These are phyloP conservation scores for Brassica balearica DNA, from an alignment of 441 rosid species.

Conservation along the genomic window DNA sequence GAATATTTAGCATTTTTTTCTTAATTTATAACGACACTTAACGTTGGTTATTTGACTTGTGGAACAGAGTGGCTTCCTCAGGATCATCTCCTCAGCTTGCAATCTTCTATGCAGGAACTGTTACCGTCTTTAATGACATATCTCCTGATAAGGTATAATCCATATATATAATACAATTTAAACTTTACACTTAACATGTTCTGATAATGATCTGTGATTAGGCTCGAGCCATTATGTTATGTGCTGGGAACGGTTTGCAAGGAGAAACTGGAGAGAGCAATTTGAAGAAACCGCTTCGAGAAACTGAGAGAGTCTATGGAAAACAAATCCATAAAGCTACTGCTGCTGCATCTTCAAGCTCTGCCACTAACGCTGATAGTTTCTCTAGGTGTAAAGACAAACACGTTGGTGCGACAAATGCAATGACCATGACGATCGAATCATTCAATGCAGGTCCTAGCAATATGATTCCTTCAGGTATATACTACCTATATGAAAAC, in stretches of 20 bases:
- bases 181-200: neutral
- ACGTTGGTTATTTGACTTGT: constrained; percentile 4
- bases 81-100: constrained; percentile 57
- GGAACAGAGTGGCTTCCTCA: constrained; percentile 32
- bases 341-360: constrained; percentile 61
- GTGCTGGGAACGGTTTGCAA: constrained; percentile 62
- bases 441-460: constrained; percentile 42
- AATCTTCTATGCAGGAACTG: constrained; percentile 70
- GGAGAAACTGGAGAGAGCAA: constrained; percentile 32
- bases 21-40: neutral
- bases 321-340: constrained; percentile 50
- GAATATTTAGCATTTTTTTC: neutral
- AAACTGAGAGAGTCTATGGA: constrained; percentile 49
- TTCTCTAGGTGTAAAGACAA: constrained; percentile 60
- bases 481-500: neutral
- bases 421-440: constrained; percentile 49
- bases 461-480: constrained; percentile 71
- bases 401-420: constrained; percentile 48
- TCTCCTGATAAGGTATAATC: constrained; percentile 69
- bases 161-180: neutral
- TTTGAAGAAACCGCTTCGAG: constrained; percentile 39
- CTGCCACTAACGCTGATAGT: constrained; percentile 54
- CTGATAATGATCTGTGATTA: constrained; percentile 31
- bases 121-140: constrained; percentile 66
- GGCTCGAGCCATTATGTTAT: constrained; percentile 83